Conservation (phyloP, 2,329 filamentous ascomycete genomes). For the Claviceps cyperi region DNA sequence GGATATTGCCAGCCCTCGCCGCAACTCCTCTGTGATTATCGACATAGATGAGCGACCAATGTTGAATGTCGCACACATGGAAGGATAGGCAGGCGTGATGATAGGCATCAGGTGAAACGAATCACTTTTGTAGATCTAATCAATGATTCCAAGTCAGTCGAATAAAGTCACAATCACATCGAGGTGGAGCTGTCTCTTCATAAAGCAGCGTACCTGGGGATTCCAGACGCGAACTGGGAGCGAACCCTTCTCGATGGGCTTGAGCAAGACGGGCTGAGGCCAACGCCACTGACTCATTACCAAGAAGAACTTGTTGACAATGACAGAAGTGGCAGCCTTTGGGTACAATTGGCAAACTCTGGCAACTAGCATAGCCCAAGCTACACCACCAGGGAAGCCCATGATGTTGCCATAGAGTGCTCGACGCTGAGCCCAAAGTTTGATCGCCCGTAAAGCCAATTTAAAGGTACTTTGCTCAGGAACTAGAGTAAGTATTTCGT, state of each 20-base stretch:
- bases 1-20: slow-evolving; percentile 62
- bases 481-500: slow-evolving; percentile 79
- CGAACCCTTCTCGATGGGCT: slow-evolving; percentile 69
- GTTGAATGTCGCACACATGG: slow-evolving; percentile 96
- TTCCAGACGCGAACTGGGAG: slow-evolving; percentile 87
- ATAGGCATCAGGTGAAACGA: slow-evolving; percentile 89
- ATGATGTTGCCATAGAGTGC: slow-evolving; percentile 94
- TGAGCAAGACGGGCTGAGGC: slow-evolving; percentile 86
- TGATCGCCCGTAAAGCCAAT: slow-evolving; percentile 78
- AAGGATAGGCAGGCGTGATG: slow-evolving; percentile 93
- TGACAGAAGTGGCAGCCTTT: slow-evolving; percentile 73
- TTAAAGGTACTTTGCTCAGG: slow-evolving; percentile 84
- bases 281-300: slow-evolving; percentile 86
- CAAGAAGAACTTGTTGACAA: slow-evolving; percentile 88
- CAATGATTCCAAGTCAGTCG: slow-evolving; percentile 6
- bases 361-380: slow-evolving; percentile 95
- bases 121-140: slow-evolving; percentile 62
- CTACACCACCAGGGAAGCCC: slow-evolving; percentile 90
- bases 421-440: slow-evolving; percentile 86
- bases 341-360: slow-evolving; percentile 93
- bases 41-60: slow-evolving; percentile 74
- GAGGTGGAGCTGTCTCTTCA: neutral
- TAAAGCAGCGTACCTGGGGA: slow-evolving; percentile 47
- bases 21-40: slow-evolving; percentile 71
- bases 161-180: neutral